phyloP scores from a whole-genome alignment of 305 asterid species.

The Lippia alba region DNA sequence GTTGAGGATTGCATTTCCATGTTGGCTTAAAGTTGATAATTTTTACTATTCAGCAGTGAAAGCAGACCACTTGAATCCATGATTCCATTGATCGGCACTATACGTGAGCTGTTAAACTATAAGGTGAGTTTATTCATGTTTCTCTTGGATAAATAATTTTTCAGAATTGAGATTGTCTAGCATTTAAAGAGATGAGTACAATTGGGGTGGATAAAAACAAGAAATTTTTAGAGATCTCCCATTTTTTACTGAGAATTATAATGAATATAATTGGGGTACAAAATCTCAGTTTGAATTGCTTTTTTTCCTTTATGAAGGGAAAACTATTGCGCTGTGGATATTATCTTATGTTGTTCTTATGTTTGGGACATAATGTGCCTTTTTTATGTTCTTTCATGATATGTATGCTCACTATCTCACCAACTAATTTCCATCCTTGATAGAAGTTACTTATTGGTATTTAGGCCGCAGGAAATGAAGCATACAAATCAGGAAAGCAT shows the following conservation, averaged over 20 bases:
- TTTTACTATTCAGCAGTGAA: constrained; percentile 54
- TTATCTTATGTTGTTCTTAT: not conserved
- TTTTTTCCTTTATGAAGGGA: not conserved
- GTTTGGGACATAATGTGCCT: not conserved
- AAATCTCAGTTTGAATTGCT: not conserved
- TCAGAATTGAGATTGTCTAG: not conserved
- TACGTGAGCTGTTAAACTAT: constrained; percentile 70
- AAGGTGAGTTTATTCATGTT: constrained; percentile 68
- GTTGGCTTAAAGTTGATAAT: constrained; percentile 31
- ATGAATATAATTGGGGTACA: constrained; percentile 10
- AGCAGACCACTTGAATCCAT: constrained; percentile 59
- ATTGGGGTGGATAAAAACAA: constrained; percentile 15
- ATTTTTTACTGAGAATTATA: constrained; percentile 20
- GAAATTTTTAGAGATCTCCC: constrained; percentile 4
- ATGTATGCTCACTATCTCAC: not conserved
- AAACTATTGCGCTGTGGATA: too few species aligned
- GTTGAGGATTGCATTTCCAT: constrained; percentile 7
- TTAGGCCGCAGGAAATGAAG: constrained; percentile 96
- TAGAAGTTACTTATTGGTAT: constrained; percentile 37
- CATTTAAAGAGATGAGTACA: not conserved
- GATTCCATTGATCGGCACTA: constrained; percentile 72
- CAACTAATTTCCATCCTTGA: constrained; percentile 22
- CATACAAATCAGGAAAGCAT: constrained; percentile 83
- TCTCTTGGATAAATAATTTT: constrained; percentile 16
- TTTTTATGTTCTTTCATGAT: not conserved